Evolutionary conservation across 2,329 filamentous ascomycete genomes (phyloP), one percentile per base, ranked within the genome.

Genomic region (Claviceps spartinae): DNA sequence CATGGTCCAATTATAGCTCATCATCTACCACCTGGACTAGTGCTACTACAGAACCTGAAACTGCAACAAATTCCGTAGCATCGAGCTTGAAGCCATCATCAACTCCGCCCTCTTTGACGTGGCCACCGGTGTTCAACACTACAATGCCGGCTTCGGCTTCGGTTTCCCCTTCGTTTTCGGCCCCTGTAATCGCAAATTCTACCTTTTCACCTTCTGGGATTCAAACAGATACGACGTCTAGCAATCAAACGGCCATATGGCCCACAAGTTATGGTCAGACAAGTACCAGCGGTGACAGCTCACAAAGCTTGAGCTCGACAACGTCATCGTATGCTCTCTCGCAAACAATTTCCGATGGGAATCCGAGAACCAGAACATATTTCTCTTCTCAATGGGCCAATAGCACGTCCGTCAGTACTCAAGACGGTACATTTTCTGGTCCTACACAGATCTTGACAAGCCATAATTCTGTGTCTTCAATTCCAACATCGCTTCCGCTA

Each of bases 331-430:
- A 40, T n/a, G 20, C 13, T 16, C 18, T 22, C 18, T 48, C 50
- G 7, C 50, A 47, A 43, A 48, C 52, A 26, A 4, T 37, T 14
- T 46, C 14, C 16, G 52, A 54, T 8, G 45, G 52, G 2, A 40
- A 36, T 6, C 49, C 48, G 47, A 51, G 49, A 36, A 54, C 52
- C 13, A 48, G 30, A 26, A 51, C 52, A 1, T 54, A 41, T 26
- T 54, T 51, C 41, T 48, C 52, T 38, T 48, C 52, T 16, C 45
- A 38, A 14, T 54, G 49, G 52, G 13, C 34, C 24, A 54, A 54
- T 5, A 48, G 34, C 16, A 54, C 52, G 18, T 41, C 30, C 2
- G 34, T 18, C 44, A 54, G 38, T 42, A 41, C 34, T 43, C 24
- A 36, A 7, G 38, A 36, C 20, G 40, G 22, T 30, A 46, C 46